A percentile compares a stretch with the other conserved stretches of the same genome.
These are phyloP conservation scores for Pythium grandisporangium DNA, from an alignment of 352 stramenopile species.

Conservation along the genomic window DNA sequence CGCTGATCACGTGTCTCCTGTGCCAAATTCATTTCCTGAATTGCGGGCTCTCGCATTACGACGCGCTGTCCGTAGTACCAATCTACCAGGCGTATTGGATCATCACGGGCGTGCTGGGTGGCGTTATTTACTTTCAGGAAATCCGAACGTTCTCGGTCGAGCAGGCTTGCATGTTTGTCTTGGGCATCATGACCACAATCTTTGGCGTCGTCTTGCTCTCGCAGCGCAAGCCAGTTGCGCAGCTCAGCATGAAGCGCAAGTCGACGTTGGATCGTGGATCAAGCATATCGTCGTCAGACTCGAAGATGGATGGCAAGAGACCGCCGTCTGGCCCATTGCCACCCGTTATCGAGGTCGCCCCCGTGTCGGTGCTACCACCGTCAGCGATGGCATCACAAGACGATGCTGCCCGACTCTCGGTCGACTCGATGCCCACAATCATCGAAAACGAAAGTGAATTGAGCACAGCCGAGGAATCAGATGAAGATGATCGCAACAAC, in stretches of 20 bases:
- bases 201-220: slow-evolving; percentile 78
- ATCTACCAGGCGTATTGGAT: slow-evolving; percentile 89
- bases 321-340: slow-evolving; percentile 6
- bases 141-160: slow-evolving; percentile 65
- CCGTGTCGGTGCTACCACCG: slow-evolving; percentile 11
- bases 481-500: slow-evolving; percentile 23
- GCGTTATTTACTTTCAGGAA: slow-evolving; percentile 90
- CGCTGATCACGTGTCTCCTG: slow-evolving; percentile 45
- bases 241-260: slow-evolving; percentile 41
- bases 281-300: slow-evolving; percentile 42
- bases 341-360: slow-evolving; percentile 9
- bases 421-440: slow-evolving; percentile 19
- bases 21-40: slow-evolving; percentile 81
- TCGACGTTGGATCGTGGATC: slow-evolving; percentile 41
- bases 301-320: slow-evolving; percentile 13
- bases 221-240: slow-evolving; percentile 40
- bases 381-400: too few relatives aligned
- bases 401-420: slow-evolving; percentile 1
- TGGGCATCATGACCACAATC: slow-evolving; percentile 76
- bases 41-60: slow-evolving; percentile 61
- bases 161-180: slow-evolving; percentile 76
- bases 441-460: slow-evolving; percentile 23
- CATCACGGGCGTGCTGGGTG: slow-evolving; percentile 80
- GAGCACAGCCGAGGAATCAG: slow-evolving; percentile 27
- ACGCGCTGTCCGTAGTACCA: slow-evolving; percentile 75